Evolutionary conservation across 148 eudicot species (phyloP), one percentile per base, ranked within the genome.

Genomic region (Mesembryanthemum crystallinum): DNA sequence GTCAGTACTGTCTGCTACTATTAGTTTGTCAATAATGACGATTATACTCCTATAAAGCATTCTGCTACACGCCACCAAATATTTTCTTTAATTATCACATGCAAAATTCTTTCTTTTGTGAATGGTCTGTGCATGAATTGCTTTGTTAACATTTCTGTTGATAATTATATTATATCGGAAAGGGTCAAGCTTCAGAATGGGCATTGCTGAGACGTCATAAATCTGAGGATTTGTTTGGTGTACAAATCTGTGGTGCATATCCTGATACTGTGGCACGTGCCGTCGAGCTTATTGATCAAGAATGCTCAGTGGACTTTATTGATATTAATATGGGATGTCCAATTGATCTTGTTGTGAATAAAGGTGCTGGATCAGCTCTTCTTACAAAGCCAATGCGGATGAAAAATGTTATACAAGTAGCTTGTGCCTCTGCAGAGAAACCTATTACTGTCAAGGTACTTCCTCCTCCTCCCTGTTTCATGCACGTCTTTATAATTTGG

Each of bases 171-270:
- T 63, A 62, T 32, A 71, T 65, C 45, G 30, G 30, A 74, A 80
- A 96, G 99, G 99, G 99, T 42, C 98, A 96, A 84, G 93, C 97
- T 82, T 89, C 99, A n/a, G 99, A 96, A 77, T 96, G 99, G 99
- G 99, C 99, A 1, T 76, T 96, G 81, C 91, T 96, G 62, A 91
- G 98, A 71, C 88, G 98, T 13, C 99, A 96, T 85, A 82, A 88
- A 73, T 92, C 97, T 5, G 99, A 96, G 81, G 92, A 96, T 82
- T 75, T 96, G 59, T 96, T 96, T 88, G 99, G 99, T 65, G 98
- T 96, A 71, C 99, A 96, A 83, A 89, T 96, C 55, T 96, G 99
- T 87, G 99, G 99, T 79, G 94, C 99, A 76, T 96, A 85, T 88
- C 99, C 99, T 60, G 99, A 96, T 73, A 91, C 94, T 0, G 99